Percentiles rank a stretch among this genome's conserved stretches.
Conservation (phyloP, 495 filamentous ascomycete genomes). For the Xylaria telfairii region DNA sequence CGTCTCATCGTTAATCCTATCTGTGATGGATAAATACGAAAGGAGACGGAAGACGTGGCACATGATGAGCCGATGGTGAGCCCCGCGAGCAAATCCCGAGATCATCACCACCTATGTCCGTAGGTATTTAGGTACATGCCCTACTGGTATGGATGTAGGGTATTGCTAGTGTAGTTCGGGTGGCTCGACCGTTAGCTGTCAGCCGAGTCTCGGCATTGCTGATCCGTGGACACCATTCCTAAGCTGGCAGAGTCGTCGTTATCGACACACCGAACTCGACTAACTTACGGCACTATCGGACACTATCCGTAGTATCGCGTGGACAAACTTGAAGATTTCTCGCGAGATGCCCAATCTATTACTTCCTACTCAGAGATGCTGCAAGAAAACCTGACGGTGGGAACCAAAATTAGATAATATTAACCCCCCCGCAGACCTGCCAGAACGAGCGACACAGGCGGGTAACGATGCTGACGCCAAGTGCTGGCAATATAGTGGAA, state of each 20-base stretch:
- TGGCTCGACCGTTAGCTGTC: slow-evolving; percentile 22
- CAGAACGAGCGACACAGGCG: not conserved
- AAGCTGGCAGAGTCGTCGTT: not conserved
- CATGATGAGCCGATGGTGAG: slow-evolving; percentile 15
- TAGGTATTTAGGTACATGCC: not conserved
- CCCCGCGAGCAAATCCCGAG: slow-evolving; percentile 8
- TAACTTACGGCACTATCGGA: not conserved
- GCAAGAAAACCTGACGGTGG: no score
- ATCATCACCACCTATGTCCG: not conserved
- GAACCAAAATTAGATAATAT: not conserved
- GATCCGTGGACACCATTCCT: slow-evolving; percentile 8
- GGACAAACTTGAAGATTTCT: not conserved
- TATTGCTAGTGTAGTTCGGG: not conserved
- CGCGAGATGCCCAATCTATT: not conserved
- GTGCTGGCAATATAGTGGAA: not conserved
- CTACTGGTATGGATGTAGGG: not conserved
- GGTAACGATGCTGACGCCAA: not conserved
- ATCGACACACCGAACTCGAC: not conserved
- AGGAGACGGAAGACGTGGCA: slow-evolving; percentile 15
- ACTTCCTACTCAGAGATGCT: not conserved
- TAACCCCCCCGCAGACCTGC: not conserved
- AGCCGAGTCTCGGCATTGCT: slow-evolving; percentile 16
- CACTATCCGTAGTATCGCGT: not conserved
- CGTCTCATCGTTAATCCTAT: not conserved
- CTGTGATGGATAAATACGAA: not conserved